phyloP scores from a whole-genome alignment of 352 stramenopile genomes.

The Globisporangium nagaii region DNA sequence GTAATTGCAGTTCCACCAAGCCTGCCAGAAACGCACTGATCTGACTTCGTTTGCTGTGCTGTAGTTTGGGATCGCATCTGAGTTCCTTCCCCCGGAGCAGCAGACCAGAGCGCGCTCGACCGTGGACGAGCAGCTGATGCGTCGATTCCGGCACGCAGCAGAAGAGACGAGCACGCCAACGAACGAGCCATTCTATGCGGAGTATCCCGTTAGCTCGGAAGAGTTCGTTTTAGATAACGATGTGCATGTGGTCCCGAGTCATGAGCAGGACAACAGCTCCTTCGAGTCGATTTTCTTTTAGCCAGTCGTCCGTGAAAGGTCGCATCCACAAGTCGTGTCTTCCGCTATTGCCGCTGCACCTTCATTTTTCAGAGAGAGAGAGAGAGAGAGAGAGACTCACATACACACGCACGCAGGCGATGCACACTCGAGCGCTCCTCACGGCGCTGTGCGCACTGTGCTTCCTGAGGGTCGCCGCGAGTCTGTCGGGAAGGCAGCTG shows the following conservation, averaged over 20 bases:
- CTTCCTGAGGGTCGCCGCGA: not conserved
- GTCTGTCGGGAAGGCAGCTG: not conserved
- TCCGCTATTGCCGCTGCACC: not conserved
- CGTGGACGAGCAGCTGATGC: conserved; percentile 12
- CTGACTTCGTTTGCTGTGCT: not conserved
- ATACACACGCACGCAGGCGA: not conserved
- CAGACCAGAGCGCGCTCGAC: conserved; percentile 3
- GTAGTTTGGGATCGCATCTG: not conserved
- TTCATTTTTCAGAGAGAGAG: no score
- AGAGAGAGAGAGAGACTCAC: no score
- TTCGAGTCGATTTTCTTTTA: conserved; percentile 41
- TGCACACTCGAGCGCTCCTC: not conserved
- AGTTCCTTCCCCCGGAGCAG: not conserved
- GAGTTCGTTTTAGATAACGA: conserved; percentile 1
- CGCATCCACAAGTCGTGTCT: not conserved
- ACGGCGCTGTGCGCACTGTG: not conserved
- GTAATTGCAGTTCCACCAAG: not conserved
- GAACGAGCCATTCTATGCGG: not conserved
- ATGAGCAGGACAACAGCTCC: conserved; percentile 9
- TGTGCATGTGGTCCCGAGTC: conserved; percentile 6
- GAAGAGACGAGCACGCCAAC: not conserved
- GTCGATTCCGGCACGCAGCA: not conserved
- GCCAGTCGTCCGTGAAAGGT: not conserved
- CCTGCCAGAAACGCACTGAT: not conserved
- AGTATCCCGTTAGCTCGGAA: not conserved